phyloP scores from a whole-genome alignment of 495 filamentous ascomycete species.

The Podospora pseudoanserina region DNA sequence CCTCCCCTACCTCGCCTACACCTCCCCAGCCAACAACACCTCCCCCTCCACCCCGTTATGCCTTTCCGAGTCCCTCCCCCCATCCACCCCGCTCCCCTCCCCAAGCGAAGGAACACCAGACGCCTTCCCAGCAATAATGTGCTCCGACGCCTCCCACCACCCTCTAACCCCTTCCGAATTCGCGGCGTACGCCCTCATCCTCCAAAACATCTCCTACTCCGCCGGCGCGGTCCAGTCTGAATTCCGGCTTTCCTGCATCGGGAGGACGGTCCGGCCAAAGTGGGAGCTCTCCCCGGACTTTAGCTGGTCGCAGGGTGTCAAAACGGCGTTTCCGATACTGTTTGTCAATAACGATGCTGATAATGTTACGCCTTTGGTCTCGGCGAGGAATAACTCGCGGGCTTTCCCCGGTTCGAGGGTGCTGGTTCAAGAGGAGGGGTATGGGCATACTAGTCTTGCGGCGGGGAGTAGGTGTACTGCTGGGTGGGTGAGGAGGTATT shows the following conservation, averaged over 20 bases:
- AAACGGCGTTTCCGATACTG: slow-evolving; percentile 53
- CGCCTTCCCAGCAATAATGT: slow-evolving; percentile 57
- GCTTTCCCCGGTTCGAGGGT: slow-evolving; percentile 51
- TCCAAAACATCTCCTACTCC: slow-evolving; percentile 46
- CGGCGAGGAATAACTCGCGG: slow-evolving; percentile 48
- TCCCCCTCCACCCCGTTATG: slow-evolving; percentile 38
- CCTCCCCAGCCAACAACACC: slow-evolving; percentile 26
- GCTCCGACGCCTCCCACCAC: slow-evolving; percentile 51
- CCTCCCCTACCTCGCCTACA: slow-evolving; percentile 47
- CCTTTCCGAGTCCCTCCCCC: slow-evolving; percentile 27
- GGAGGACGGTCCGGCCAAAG: slow-evolving; percentile 55
- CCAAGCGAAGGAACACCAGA: slow-evolving; percentile 45
- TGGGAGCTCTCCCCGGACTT: slow-evolving; percentile 49
- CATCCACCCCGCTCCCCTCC: slow-evolving; percentile 27
- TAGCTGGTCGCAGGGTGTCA: slow-evolving; percentile 21
- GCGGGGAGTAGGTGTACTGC: slow-evolving; percentile 37
- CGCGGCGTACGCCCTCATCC: slow-evolving; percentile 38
- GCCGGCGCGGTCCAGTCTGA: slow-evolving; percentile 59
- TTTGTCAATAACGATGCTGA: slow-evolving; percentile 55
- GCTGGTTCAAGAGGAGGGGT: slow-evolving; percentile 50
- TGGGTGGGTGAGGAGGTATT: slow-evolving; percentile 32
- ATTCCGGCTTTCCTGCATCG: slow-evolving; percentile 54
- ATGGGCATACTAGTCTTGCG: slow-evolving; percentile 43
- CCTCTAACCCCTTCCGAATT: slow-evolving; percentile 40
- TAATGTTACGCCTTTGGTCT: slow-evolving; percentile 52